Conservation (phyloP, 1,284 basidiomycete genomes). For the Ustilago shanxiensis region DNA sequence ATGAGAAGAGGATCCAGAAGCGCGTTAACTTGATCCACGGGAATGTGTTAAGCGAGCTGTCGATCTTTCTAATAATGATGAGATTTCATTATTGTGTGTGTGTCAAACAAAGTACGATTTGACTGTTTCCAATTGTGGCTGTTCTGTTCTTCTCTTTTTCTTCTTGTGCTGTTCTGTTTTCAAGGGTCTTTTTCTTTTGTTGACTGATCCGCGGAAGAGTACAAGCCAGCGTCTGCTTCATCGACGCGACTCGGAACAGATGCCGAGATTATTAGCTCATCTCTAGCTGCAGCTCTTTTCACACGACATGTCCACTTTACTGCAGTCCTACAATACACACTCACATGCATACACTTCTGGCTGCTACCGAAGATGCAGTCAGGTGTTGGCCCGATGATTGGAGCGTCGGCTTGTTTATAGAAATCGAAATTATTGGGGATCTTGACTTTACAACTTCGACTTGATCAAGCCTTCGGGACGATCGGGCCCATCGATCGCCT, state of each 20-base stretch:
- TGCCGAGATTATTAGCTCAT: conserved; percentile 11
- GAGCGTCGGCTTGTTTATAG: neutral
- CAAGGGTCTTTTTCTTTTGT: neutral
- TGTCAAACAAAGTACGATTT: neutral
- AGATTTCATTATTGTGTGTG: no score
- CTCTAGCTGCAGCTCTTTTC: neutral
- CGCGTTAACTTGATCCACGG: neutral
- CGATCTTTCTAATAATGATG: conserved; percentile 5
- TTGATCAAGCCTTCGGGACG: conserved; percentile 33
- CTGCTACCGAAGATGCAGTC: no score
- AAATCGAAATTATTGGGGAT: neutral
- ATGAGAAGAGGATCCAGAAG: neutral
- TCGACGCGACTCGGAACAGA: neutral
- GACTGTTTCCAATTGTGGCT: conserved; percentile 10
- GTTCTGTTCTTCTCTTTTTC: neutral
- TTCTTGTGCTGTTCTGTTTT: neutral
- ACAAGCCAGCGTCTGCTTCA: neutral
- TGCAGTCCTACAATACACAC: neutral
- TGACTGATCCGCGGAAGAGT: neutral
- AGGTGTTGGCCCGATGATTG: no score
- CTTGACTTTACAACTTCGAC: conserved; percentile 35
- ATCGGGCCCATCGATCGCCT: conserved; percentile 58
- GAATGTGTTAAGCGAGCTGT: neutral
- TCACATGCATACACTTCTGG: neutral
- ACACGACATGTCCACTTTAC: conserved; percentile 12